Evolutionary conservation across 768 basidiomycete species (phyloP).

Genomic region (Postia placenta): DNA sequence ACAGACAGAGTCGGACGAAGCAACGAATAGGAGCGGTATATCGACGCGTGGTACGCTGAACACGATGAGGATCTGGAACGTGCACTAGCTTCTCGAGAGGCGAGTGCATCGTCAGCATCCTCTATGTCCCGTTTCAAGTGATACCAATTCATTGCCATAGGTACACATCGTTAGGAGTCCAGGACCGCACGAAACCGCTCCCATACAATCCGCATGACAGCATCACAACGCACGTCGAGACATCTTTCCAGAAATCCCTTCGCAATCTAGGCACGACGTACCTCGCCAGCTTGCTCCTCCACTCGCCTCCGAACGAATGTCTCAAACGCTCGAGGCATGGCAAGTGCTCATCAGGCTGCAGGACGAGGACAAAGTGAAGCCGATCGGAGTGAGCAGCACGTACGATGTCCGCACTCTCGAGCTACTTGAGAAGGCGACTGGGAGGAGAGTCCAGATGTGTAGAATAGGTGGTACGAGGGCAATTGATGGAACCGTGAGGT

Average conservation of each 20-base stretch:
- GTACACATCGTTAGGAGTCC: slow-evolving; percentile 69
- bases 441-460: slow-evolving; percentile 55
- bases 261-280: slow-evolving; percentile 65
- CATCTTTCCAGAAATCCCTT: slow-evolving; percentile 61
- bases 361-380: slow-evolving; percentile 54
- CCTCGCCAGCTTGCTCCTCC: slow-evolving; percentile 74
- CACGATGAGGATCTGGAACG: too few species aligned
- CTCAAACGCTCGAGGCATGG: slow-evolving; percentile 68
- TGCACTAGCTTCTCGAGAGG: too few species aligned
- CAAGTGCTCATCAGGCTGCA: slow-evolving; percentile 52
- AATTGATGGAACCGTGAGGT: slow-evolving; percentile 72
- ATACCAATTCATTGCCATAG: too few species aligned
- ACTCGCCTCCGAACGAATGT: slow-evolving; percentile 56
- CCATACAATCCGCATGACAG: slow-evolving; percentile 60
- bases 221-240: slow-evolving; percentile 51
- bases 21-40: too few species aligned
- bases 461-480: slow-evolving; percentile 81
- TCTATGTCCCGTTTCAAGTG: too few species aligned
- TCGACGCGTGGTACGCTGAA: too few species aligned
- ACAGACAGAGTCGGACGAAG: too few species aligned
- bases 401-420: slow-evolving; percentile 57
- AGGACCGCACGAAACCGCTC: slow-evolving; percentile 62
- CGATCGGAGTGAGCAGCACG: slow-evolving; percentile 74
- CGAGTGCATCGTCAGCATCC: too few species aligned
- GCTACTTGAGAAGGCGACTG: slow-evolving; percentile 44